phyloP scores from a whole-genome alignment of 371 early-diverging fungal species.

The Batkoa obscura region DNA sequence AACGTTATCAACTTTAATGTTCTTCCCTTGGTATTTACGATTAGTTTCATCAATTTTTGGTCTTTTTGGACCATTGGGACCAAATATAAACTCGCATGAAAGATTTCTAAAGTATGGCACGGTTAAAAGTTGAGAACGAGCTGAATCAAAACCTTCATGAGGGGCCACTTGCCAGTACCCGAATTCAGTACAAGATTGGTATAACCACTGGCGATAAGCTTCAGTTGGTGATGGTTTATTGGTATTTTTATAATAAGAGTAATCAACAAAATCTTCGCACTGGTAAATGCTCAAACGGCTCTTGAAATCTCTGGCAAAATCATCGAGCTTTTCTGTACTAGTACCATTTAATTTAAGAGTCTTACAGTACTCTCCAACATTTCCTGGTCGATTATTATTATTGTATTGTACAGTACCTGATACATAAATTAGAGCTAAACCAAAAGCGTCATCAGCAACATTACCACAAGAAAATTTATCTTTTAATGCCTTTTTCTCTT shows the following conservation, averaged over 20 bases:
- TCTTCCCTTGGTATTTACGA: slow-evolving; percentile 24
- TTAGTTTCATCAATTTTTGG: slow-evolving; percentile 18
- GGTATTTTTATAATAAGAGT: not conserved
- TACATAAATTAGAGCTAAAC: slow-evolving; percentile 15
- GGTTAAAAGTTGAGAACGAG: not conserved
- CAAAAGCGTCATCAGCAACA: not conserved
- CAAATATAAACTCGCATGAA: slow-evolving; percentile 21
- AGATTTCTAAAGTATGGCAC: slow-evolving; percentile 18
- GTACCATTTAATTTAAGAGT: slow-evolving; percentile 15
- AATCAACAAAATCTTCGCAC: slow-evolving; percentile 9
- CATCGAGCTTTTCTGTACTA: slow-evolving; percentile 6
- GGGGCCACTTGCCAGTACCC: slow-evolving; percentile 39
- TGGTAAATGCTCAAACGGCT: slow-evolving; percentile 9
- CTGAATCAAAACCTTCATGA: not conserved
- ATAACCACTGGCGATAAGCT: slow-evolving; percentile 28
- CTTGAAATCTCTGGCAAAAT: slow-evolving; percentile 9
- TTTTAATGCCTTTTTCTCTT: not conserved
- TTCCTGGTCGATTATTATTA: slow-evolving; percentile 13
- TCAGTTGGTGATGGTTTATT: slow-evolving; percentile 4
- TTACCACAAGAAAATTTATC: not conserved
- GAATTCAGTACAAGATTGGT: slow-evolving; percentile 47
- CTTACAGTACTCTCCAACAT: slow-evolving; percentile 9
- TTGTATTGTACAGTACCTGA: slow-evolving; percentile 13
- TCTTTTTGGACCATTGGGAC: slow-evolving; percentile 6
- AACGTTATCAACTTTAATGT: slow-evolving; percentile 20